Base-by-base conservation (phyloP, 2,329 filamentous ascomycete genomes). In the Nothophaeocryptopus gaeumannii region DNA sequence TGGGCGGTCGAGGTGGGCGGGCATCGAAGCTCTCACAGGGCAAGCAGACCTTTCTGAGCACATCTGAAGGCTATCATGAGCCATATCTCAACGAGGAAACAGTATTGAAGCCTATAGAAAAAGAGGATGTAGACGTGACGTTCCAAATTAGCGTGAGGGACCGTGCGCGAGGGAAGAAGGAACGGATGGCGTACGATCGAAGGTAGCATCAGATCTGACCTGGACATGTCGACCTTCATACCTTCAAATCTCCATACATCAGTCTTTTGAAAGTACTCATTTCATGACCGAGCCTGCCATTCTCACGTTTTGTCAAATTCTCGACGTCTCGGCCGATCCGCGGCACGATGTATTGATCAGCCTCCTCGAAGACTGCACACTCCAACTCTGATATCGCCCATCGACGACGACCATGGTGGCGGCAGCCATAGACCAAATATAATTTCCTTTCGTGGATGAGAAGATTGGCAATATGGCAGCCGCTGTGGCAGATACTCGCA, bases 331-430 rank as follows among this genome's bases (percentile, higher is more conserved):
- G 38, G 38, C 13, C 12, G 29, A 48, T 31, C 38, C 35, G 35
- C 42, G 32, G 32, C 42, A 36, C 42, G 39, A 48, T 35, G 14
- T 26, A 31, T 11, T 16, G 37, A 20, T 42, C 29, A 38, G 30
- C 45, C 45, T 20, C 30, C 45, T 35, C 12, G 20, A 20, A 26
- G 16, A n/a, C 45, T 37, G 38, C 45, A 29, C 33, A 34, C 10
- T 35, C 32, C 40, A 51, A 38, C 34, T 34, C 26, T 35, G 43
- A 48, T 48, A 50, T 50, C 47, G 26, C 26, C 34, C 45, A 43
- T 48, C 36, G 41, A 39, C 45, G 32, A 37, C 50, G 47, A 49
- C 40, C 42, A 55, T 57, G 54, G 51, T 59, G 49, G 51, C 52
- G 39, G 49, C 36, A 47, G 49, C 30, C 14, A 14, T 41, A 45